These are phyloP conservation scores for Debaryomycetaceae sp. DNA, from an alignment of 1,139 yeast genomes.

Conservation along the genomic window DNA sequence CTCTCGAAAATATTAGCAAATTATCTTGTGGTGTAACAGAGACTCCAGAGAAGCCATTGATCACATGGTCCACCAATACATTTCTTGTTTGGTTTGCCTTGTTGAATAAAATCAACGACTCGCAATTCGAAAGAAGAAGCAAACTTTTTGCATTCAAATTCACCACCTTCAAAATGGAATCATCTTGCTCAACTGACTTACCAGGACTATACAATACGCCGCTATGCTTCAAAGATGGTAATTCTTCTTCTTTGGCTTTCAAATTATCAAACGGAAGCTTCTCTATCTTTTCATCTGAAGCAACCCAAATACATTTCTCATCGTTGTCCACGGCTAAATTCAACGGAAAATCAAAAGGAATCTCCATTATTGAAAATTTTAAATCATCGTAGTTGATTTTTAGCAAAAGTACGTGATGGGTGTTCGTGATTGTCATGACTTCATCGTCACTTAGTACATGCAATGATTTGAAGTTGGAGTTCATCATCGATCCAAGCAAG, in stretches of 20 bases:
- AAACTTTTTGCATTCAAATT: constrained; percentile 16
- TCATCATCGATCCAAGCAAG: constrained; percentile 46
- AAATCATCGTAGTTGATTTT: constrained; percentile 22
- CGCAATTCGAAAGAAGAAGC: constrained; percentile 27
- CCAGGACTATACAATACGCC: neutral
- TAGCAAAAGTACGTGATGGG: constrained; percentile 36
- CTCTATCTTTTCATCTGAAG: constrained; percentile 10
- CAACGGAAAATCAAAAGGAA: constrained; percentile 14
- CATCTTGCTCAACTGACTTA: neutral
- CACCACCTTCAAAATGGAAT: neutral
- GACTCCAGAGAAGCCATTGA: constrained; percentile 35
- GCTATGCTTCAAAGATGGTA: neutral
- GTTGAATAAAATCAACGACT: constrained; percentile 26
- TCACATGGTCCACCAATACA: constrained; percentile 29
- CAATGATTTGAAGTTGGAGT: constrained; percentile 43
- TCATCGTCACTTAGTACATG: constrained; percentile 34
- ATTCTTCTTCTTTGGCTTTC: constrained; percentile 7
- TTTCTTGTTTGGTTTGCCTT: constrained; percentile 8
- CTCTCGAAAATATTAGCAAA: constrained; percentile 36
- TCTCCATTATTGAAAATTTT: constrained; percentile 15
- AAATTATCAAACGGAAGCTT: constrained; percentile 11
- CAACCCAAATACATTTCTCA: constrained; percentile 19
- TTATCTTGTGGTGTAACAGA: constrained; percentile 26
- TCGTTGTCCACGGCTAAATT: constrained; percentile 22
- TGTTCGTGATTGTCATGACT: constrained; percentile 40